Evolutionary conservation across 2,329 filamentous ascomycete genomes (phyloP), one percentile per base, ranked within the genome.

Genomic region (Xenoacremonium recifei): DNA sequence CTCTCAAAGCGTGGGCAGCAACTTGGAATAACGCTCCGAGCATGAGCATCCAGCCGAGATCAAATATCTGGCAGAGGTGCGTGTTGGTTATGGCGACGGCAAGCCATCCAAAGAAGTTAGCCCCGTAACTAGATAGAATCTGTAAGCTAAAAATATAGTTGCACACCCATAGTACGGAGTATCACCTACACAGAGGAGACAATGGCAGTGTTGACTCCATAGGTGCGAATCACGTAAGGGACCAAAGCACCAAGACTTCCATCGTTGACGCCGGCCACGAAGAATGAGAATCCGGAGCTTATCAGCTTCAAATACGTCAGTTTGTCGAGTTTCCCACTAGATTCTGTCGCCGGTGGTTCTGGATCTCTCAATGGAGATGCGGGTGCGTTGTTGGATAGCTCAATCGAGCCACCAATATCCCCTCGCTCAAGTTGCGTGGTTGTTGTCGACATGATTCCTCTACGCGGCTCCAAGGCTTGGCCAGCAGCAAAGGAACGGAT

Each of bases 251-350:
- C 82, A 1, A 85, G 65, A 45, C 75, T 82, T 21, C 82, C 82
- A 56, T 85, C 82, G 42, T 84, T 85, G 35, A 79, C 68, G 0
- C 82, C 82, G 0, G 82, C 79, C 21, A 81, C 78, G 54, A 85
- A 83, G 64, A 85, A 85, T 0, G 79, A 80, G 48, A 83, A 76
- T 1, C 73, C 75, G 3, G 76, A 72, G 32, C 76, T 76, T 27
- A 75, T 40, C 3, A 84, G 60, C 54, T 79, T 82, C 25, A 77
- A 45, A 16, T 64, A 41, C 3, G 53, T 55, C 13, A 44, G 42
- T 21, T 38, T 50, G 36, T 56, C 48, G 21, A 59, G 70, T 90
- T 6, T 63, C n/a, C n/a, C n/a, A n/a, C n/a, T n/a, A n/a, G n/a
- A n/a, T n/a, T n/a, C n/a, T n/a, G n/a, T n/a, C n/a, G n/a, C n/a